phyloP scores from a whole-genome alignment of 225 moss, liverwort and hornwort genomes.

The Polytrichum formosum region DNA sequence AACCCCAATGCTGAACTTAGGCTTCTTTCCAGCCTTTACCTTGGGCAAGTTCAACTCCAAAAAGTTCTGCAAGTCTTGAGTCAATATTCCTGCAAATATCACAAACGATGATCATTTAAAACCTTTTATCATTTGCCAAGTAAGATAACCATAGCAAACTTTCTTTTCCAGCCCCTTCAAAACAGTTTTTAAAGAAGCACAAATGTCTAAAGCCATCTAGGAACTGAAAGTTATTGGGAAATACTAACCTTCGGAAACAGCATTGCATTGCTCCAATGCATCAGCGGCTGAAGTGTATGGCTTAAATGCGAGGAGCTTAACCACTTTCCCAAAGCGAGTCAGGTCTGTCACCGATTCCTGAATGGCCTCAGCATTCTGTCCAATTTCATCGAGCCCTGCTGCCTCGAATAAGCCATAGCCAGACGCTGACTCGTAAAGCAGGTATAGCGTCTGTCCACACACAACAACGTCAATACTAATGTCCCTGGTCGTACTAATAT shows the following conservation, averaged over 20 bases:
- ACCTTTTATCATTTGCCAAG: not conserved
- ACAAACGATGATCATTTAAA: not conserved
- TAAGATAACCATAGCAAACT: not conserved
- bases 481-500: not conserved
- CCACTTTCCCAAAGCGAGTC: conserved; percentile 79
- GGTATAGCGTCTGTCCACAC: conserved; percentile 47
- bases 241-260: conserved; percentile 75
- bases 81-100: conserved; percentile 64
- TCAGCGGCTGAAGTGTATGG: conserved; percentile 91
- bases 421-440: conserved; percentile 90
- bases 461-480: not conserved
- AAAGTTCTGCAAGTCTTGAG: conserved; percentile 71
- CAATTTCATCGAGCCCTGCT: conserved; percentile 82
- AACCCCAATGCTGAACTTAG: conserved; percentile 71
- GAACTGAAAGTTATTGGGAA: not conserved
- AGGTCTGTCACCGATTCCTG: conserved; percentile 87
- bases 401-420: conserved; percentile 90
- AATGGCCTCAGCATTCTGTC: conserved; percentile 78
- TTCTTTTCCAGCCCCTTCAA: not conserved
- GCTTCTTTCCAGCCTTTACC: conserved; percentile 77
- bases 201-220: not conserved
- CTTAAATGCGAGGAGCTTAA: conserved; percentile 76
- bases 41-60: conserved; percentile 87
- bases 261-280: conserved; percentile 83
- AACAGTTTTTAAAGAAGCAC: not conserved